phyloP scores from a whole-genome alignment of 345 rosid species.

The Syzygium oleosum region DNA sequence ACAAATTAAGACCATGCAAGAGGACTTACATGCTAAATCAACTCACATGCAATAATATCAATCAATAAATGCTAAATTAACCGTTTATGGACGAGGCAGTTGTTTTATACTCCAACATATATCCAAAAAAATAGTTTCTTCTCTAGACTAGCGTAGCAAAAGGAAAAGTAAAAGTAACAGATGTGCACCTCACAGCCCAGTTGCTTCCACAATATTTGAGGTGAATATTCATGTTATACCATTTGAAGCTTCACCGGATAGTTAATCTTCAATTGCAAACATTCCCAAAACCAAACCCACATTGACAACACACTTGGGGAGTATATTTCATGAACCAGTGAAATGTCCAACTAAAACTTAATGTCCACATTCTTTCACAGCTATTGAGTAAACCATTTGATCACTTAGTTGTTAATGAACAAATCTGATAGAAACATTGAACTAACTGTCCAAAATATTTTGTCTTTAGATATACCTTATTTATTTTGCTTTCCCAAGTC shows the following conservation, averaged over 20 bases:
- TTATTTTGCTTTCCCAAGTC: neutral
- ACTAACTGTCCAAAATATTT: neutral
- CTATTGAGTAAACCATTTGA: neutral
- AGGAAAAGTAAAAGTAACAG: neutral
- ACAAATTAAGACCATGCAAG: neutral
- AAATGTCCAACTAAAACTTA: neutral
- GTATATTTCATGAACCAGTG: neutral
- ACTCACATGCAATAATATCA: neutral
- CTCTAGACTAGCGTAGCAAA: neutral
- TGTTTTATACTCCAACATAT: neutral
- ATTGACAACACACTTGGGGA: neutral
- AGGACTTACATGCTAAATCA: neutral
- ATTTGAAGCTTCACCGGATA: neutral
- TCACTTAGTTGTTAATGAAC: too few relatives aligned
- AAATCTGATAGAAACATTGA: neutral
- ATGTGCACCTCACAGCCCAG: neutral
- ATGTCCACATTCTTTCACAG: neutral
- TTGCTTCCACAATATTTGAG: neutral
- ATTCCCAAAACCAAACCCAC: neutral
- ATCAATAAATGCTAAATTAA: neutral
- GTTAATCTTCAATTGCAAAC: neutral
- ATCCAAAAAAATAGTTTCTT: neutral
- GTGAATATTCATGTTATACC: neutral
- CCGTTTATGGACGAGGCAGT: neutral
- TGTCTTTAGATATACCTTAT: neutral